Evolutionary conservation across 306 rosid species (phyloP).

Genomic region (Vicia sativa): DNA sequence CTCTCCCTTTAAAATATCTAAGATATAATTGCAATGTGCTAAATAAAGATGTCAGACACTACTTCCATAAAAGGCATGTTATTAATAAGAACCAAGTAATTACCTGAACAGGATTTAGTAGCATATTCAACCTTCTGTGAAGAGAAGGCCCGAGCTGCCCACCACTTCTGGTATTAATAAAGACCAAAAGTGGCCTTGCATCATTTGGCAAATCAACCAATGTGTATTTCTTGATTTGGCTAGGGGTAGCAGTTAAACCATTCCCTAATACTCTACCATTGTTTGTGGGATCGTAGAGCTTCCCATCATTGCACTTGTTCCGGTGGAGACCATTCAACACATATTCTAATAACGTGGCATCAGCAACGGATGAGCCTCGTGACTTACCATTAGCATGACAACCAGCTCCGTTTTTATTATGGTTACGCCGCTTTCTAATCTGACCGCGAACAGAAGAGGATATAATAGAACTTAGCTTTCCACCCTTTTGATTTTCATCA

Average conservation of each 20-base stretch:
- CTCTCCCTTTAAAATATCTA: conserved; percentile 20
- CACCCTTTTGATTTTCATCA: conserved; percentile 50
- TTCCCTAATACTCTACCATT: conserved; percentile 40
- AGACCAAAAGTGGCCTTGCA: conserved; percentile 76
- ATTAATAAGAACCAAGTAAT: conserved; percentile 25
- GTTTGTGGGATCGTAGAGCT: conserved; percentile 35
- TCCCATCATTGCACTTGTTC: conserved; percentile 52
- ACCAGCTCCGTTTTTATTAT: conserved; percentile 49
- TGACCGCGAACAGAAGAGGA: conserved; percentile 56
- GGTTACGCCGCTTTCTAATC: conserved; percentile 56
- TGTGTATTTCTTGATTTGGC: conserved; percentile 51
- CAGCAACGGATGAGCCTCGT: conserved; percentile 41
- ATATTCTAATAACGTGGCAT: conserved; percentile 49
- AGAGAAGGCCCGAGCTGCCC: conserved; percentile 74
- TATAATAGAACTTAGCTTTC: conserved; percentile 47
- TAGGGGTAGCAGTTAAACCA: conserved; percentile 34
- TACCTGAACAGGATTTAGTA: conserved; percentile 80
- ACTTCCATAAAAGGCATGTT: conserved; percentile 12
- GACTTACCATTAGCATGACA: conserved; percentile 42
- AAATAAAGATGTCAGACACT: conserved; percentile 27
- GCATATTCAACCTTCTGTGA: conserved; percentile 71
- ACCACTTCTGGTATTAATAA: conserved; percentile 75
- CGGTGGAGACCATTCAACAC: conserved; percentile 53
- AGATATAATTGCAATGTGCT: conserved; percentile 19
- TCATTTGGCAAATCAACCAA: conserved; percentile 64